A percentile compares a stretch with the other conserved stretches of the same genome.
These are phyloP conservation scores for Saccharomyces pastorianus DNA, from an alignment of 1,139 yeast genomes.

Conservation along the genomic window DNA sequence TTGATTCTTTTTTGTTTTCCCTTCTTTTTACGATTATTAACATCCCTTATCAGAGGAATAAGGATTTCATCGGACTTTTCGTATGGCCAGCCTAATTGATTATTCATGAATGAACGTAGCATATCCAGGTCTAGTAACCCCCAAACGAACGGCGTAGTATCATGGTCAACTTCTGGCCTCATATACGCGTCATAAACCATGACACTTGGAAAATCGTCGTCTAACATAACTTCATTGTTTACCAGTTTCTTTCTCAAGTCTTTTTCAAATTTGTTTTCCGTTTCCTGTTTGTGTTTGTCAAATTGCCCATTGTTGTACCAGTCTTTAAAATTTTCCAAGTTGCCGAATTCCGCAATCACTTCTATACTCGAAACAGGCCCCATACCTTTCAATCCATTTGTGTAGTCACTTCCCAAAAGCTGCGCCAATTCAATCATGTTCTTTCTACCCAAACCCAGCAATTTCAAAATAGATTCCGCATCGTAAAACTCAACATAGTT, in stretches of 20 bases:
- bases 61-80: conserved; percentile 73
- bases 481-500: conserved; percentile 85
- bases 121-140: conserved; percentile 82
- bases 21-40: conserved; percentile 52
- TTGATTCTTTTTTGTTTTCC: conserved; percentile 50
- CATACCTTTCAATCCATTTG: conserved; percentile 82
- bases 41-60: conserved; percentile 78
- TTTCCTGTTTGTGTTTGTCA: conserved; percentile 33
- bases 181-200: conserved; percentile 66
- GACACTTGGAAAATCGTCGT: conserved; percentile 60
- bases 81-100: conserved; percentile 75
- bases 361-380: conserved; percentile 94
- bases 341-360: conserved; percentile 77
- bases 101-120: conserved; percentile 59
- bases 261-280: conserved; percentile 43
- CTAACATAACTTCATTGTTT: conserved; percentile 37
- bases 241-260: conserved; percentile 57
- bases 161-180: conserved; percentile 76
- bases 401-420: conserved; percentile 85
- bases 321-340: conserved; percentile 38
- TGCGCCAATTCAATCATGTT: conserved; percentile 72
- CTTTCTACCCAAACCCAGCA: conserved; percentile 55
- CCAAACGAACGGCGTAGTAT: conserved; percentile 74
- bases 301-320: conserved; percentile 46
- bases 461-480: conserved; percentile 47